Evolutionary conservation across 148 eudicot species (phyloP).

Genomic region (Nepenthes mirabilis): DNA sequence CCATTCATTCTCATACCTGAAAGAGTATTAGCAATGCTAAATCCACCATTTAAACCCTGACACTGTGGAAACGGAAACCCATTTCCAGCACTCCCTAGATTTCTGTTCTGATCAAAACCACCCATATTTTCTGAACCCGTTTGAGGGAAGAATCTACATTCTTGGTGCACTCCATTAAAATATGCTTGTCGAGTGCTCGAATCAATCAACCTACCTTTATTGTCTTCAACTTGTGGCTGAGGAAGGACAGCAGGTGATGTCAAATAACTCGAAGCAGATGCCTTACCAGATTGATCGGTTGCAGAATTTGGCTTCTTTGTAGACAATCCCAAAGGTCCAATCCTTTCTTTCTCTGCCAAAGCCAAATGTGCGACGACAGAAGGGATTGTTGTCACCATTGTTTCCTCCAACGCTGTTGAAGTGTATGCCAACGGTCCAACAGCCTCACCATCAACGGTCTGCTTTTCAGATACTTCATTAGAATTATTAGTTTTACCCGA

Average conservation of each 20-base stretch:
- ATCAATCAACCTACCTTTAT: background rate
- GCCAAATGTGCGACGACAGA: background rate
- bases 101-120: conserved; percentile 1
- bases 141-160: background rate
- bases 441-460: background rate
- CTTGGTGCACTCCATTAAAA: conserved; percentile 1
- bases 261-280: background rate
- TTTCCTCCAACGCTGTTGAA: background rate
- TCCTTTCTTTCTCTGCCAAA: background rate
- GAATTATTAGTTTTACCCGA: background rate
- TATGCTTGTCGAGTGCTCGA: background rate
- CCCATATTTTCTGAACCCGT: background rate
- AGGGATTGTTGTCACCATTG: background rate
- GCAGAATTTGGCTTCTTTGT: background rate
- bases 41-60: conserved; percentile 1
- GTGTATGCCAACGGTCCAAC: background rate
- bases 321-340: background rate
- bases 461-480: background rate
- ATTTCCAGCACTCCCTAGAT: background rate
- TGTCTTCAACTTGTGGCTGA: background rate
- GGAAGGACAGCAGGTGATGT: background rate
- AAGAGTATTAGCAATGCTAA: background rate
- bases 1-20: conserved; percentile 4
- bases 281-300: background rate
- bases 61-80: background rate